Evolutionary conservation across 75 land plant species (phyloP).

Genomic region (Cupressus sempervirens): DNA sequence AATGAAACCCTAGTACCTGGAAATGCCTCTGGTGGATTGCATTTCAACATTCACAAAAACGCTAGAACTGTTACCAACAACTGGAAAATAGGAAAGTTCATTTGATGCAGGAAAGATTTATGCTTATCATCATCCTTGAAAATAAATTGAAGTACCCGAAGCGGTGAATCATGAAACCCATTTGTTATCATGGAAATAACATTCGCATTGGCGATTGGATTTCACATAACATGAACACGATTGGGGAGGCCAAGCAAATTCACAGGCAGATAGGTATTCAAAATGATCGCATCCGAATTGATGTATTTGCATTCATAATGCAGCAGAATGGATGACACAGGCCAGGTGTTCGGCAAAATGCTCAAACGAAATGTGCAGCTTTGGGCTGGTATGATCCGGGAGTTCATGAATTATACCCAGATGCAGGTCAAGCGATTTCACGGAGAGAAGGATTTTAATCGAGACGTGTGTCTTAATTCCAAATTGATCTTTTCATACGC

Average conservation of each 20-base stretch:
- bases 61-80: background rate
- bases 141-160: background rate
- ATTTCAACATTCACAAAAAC: no score
- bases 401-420: no score
- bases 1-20: no score
- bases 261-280: background rate
- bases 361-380: no score
- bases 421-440: background rate
- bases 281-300: no score
- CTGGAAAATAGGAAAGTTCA: background rate
- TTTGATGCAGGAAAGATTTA: background rate
- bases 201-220: no score
- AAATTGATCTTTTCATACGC: conserved; percentile 12
- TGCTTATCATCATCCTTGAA: background rate
- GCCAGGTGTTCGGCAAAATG: no score
- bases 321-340: no score
- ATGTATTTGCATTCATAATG: no score
- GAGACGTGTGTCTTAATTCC: background rate
- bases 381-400: no score
- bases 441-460: background rate
- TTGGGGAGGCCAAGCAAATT: background rate
- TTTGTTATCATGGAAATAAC: no score
- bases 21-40: no score
- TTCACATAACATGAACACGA: background rate
- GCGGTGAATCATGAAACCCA: background rate